Base-by-base conservation (phyloP, 2,329 filamentous ascomycete species). In the Cordyceps farinosa region DNA sequence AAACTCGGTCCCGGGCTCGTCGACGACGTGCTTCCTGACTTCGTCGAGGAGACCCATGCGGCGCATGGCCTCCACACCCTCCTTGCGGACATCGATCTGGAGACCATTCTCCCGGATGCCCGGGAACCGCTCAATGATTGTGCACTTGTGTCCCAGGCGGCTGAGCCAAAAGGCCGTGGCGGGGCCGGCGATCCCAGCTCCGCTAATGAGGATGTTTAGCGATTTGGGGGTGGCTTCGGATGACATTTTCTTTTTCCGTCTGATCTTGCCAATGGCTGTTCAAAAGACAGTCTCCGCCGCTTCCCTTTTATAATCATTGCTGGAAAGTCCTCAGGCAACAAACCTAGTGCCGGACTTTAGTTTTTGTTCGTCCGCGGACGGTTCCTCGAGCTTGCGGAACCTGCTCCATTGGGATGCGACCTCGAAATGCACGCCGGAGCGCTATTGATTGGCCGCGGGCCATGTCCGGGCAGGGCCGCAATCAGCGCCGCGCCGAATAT, bases 1-100 rank as follows among this genome's bases (percentile, higher is more conserved):
- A 22, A 84, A 67, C 36, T 75, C 67, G 1, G 83, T 32, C 2
- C 84, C 85, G 47, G 72, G 61, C 72, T 87, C 82, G n/a, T 78
- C 68, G 22, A 84, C 80, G 1, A 69, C 66, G 27, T 71, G 72
- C 9, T 66, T 69, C 13, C 74, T 74, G 13, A 82, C 68, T 0
- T 69, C 68, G 1, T 71, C 69, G 7, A 78, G 65, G 8, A 82
- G 69, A 0, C 79, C 78, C 71, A 80, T 76, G n/a, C 69, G 71
- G 9, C 72, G 68, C 36, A 77, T 71, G 4, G 77, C 71, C 7
- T 71, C 68, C 8, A 81, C 69, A 3, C 78, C 79, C 38, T 78
- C 75, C 1, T 73, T 75, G 2, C 79, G 76, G 10, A 82, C 68
- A 66, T 82, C 80, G 51, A 82, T 76, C 65, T 82, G 79, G 64